phyloP scores from a whole-genome alignment of 2,329 filamentous ascomycete genomes.

The Colletotrichum cordylinicola region DNA sequence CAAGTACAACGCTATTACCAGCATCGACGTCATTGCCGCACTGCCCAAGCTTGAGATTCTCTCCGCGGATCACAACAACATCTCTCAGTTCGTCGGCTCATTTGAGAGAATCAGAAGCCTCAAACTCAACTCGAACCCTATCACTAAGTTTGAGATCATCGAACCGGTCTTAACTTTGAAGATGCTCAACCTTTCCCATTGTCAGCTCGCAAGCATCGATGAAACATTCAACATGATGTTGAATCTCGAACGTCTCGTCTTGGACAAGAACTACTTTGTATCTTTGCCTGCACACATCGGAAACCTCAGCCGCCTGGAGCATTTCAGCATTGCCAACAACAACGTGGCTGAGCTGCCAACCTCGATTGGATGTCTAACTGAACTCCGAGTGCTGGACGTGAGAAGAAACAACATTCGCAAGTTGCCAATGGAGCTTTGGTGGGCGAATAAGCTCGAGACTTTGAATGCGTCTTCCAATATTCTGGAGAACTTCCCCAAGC shows the following conservation, averaged over 20 bases:
- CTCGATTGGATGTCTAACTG: slow-evolving; percentile 86
- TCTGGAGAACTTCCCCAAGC: slow-evolving; percentile 88
- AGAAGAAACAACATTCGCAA: slow-evolving; percentile 92
- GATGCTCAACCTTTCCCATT: slow-evolving; percentile 86
- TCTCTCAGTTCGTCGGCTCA: slow-evolving; percentile 88
- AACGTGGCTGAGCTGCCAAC: slow-evolving; percentile 82
- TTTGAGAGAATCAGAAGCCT: slow-evolving; percentile 85
- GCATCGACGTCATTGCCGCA: slow-evolving; percentile 84
- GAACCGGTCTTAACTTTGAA: slow-evolving; percentile 81
- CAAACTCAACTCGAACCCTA: slow-evolving; percentile 91
- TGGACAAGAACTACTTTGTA: slow-evolving; percentile 96
- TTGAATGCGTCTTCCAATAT: slow-evolving; percentile 97
- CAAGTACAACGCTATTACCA: slow-evolving; percentile 88
- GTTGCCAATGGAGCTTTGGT: slow-evolving; percentile 94
- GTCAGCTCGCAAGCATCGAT: slow-evolving; percentile 89
- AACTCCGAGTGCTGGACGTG: slow-evolving; percentile 86
- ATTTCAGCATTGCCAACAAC: slow-evolving; percentile 94
- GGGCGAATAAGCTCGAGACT: slow-evolving; percentile 86
- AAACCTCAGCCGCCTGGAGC: slow-evolving; percentile 80
- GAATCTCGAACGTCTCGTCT: slow-evolving; percentile 83
- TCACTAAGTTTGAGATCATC: slow-evolving; percentile 90
- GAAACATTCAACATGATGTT: slow-evolving; percentile 86
- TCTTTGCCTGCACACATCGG: slow-evolving; percentile 87
- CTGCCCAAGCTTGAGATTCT: slow-evolving; percentile 88
- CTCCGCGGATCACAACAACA: slow-evolving; percentile 89